Evolutionary conservation across 495 filamentous ascomycete genomes (phyloP).

Genomic region (Stereocaulon alpinum): DNA sequence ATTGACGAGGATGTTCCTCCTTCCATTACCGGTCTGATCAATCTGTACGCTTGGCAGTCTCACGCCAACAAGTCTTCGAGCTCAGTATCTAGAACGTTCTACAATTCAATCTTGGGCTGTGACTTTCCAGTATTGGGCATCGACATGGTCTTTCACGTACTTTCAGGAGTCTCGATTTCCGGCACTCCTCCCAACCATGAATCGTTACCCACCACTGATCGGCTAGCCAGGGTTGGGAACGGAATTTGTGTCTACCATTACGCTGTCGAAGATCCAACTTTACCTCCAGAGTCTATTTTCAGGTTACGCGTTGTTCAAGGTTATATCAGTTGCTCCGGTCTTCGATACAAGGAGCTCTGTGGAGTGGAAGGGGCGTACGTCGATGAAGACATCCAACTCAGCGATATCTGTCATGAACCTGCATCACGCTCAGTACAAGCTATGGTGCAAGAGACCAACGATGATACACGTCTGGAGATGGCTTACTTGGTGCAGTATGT

Average conservation of each 20-base stretch:
- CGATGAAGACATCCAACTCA: neutral
- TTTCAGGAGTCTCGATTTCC: neutral
- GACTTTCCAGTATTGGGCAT: neutral
- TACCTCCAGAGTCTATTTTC: neutral
- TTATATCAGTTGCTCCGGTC: neutral
- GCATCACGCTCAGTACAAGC: neutral
- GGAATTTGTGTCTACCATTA: conserved; percentile 6
- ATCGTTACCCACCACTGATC: neutral
- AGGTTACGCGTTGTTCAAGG: neutral
- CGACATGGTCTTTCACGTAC: neutral
- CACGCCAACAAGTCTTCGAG: neutral
- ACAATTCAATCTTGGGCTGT: neutral
- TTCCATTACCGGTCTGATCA: neutral
- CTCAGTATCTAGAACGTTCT: neutral
- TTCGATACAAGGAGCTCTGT: neutral
- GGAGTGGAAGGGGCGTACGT: neutral
- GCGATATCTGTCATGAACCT: neutral
- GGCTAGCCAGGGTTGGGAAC: neutral
- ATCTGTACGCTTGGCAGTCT: conserved; percentile 1
- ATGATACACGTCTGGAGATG: neutral
- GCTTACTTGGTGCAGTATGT: conserved; percentile 1
- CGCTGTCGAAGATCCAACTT: neutral
- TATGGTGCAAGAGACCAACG: conserved; percentile 4
- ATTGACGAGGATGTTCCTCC: conserved; percentile 3
- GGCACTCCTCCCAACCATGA: neutral